Conservation (phyloP, 1,284 basidiomycete genomes). For the Pseudomicrostroma phylloplanum region DNA sequence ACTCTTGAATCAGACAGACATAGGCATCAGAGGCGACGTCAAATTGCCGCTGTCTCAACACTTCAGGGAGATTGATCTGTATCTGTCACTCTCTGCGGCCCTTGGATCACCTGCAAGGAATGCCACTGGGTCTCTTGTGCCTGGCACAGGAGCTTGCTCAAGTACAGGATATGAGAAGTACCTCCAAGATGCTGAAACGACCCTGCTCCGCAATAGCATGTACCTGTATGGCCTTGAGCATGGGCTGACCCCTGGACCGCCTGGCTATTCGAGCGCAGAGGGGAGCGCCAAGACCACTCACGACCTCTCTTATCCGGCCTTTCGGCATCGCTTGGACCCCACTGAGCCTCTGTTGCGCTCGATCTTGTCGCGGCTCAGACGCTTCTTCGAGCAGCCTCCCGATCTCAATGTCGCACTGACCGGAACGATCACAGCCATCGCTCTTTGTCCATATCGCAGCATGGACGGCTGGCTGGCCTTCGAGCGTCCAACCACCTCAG, state of each 20-base stretch:
- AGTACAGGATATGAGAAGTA: conserved; percentile 81
- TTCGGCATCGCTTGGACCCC: conserved; percentile 63
- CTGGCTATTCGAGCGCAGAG: neutral
- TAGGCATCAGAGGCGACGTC: neutral
- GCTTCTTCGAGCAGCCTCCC: conserved; percentile 77
- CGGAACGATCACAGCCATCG: conserved; percentile 69
- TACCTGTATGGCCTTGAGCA: conserved; percentile 14
- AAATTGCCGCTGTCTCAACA: conserved; percentile 11
- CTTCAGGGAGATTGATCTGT: conserved; percentile 22
- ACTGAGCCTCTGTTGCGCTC: conserved; percentile 70
- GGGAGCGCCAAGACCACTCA: neutral
- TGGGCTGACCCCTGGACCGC: neutral
- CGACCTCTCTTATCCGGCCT: conserved; percentile 1
- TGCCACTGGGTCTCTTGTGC: neutral
- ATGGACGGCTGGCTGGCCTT: conserved; percentile 71
- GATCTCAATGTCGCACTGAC: conserved; percentile 84
- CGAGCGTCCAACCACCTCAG: conserved; percentile 6
- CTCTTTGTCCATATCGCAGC: conserved; percentile 74
- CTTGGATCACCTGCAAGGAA: conserved; percentile 11
- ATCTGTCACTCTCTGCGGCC: conserved; percentile 18
- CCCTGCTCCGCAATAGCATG: conserved; percentile 44
- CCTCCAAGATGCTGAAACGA: conserved; percentile 67
- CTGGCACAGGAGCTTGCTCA: conserved; percentile 52
- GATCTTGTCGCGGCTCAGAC: conserved; percentile 65
- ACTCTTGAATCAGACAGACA: neutral